Base-by-base conservation (phyloP, 768 basidiomycete genomes). In the Calocybe indica region DNA sequence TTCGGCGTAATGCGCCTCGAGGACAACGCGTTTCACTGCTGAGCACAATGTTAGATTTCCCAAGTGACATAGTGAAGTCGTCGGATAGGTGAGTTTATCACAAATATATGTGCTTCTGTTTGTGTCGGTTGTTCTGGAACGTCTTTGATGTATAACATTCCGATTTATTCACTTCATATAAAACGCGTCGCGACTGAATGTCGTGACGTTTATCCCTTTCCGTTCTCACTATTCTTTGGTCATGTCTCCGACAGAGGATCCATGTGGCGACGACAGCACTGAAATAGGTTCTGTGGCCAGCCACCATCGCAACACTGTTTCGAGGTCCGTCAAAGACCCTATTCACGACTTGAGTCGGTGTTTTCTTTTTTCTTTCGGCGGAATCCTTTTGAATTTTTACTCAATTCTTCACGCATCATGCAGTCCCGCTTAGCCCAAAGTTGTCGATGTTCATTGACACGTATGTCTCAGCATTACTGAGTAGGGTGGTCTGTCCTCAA, bases 391-490 rank as follows among this genome's bases (percentile, higher is more conserved):
- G 13, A n/a, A 58, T 53, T 60, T 42, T 55, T 45, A 12, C 4
- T 11, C 7, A 33, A 14, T 11, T 2, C 9, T 29, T 44, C 13
- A 40, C 45, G 15, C 28, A n/a, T 7, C 50, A 22, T 55, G 1
- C 31, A 75, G 74, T 76, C 11, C 63, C 67, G 5, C 57, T 76
- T 30, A 62, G 63, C 11, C 55, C 56, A 0, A 56, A 64, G 10
- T 55, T 75, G 7, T 62, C 63, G 9, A 56, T 52, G 8, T 73
- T 88, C 39, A 83, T 89, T 42, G 85, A 89, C 56, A 86, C 85
- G 86, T 88, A 66, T 35, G 79, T 64, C 7, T 38, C 29, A 22
- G 22, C 22, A 22, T 22, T 22, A 4, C 22, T 4, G 22, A 22
- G 4, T 22, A 22, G 22, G 22, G 29, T 34, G 6, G 36, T 37